These are phyloP conservation scores for Didymellaceae sp. DNA, from an alignment of 2,329 filamentous ascomycete genomes.

Conservation along the genomic window DNA sequence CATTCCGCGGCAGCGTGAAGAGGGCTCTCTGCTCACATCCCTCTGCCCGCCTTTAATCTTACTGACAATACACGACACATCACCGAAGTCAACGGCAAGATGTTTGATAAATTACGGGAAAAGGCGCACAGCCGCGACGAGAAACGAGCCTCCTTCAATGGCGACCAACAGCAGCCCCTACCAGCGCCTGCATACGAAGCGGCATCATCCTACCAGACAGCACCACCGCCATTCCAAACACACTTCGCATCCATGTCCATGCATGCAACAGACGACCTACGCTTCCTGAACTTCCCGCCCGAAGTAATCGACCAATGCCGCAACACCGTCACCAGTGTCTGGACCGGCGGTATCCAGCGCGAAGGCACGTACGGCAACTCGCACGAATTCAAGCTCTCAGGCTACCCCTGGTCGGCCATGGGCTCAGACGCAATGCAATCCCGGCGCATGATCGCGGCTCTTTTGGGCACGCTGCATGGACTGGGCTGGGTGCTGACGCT, in stretches of 20 bases:
- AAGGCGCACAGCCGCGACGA: conserved; percentile 20
- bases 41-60: neutral
- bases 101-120: conserved; percentile 25
- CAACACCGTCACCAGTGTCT: conserved; percentile 29
- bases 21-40: neutral
- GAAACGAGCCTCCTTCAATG: conserved; percentile 17
- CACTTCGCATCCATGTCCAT: conserved; percentile 34
- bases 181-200: conserved; percentile 19
- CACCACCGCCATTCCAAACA: conserved; percentile 25
- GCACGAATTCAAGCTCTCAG: conserved; percentile 48
- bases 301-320: conserved; percentile 36
- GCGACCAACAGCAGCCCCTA: conserved; percentile 1
- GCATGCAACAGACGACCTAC: conserved; percentile 34
- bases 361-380: conserved; percentile 42
- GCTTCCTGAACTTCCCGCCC: conserved; percentile 46
- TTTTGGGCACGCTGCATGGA: conserved; percentile 44
- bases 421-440: conserved; percentile 37
- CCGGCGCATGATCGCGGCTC: conserved; percentile 39
- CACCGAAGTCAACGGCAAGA: neutral
- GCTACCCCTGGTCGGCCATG: conserved; percentile 45
- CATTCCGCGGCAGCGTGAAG: neutral
- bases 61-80: neutral
- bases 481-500: conserved; percentile 50
- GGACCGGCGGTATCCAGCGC: conserved; percentile 41
- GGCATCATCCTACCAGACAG: conserved; percentile 15